These are phyloP conservation scores for Cordyceps javanica DNA, from an alignment of 2,329 filamentous ascomycete genomes.

Conservation along the genomic window DNA sequence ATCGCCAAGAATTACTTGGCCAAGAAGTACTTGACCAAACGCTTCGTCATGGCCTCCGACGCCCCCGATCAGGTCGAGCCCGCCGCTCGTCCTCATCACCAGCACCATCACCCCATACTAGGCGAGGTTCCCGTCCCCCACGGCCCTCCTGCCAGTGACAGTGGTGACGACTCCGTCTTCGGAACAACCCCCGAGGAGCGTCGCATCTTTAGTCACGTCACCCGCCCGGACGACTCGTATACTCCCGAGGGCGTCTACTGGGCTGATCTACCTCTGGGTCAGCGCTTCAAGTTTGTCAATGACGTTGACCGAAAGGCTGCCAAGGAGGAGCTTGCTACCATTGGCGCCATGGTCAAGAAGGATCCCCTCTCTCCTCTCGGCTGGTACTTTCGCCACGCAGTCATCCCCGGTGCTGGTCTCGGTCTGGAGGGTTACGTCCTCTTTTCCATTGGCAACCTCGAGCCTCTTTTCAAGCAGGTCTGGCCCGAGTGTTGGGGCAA, in stretches of 20 bases:
- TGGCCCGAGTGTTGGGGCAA: constrained; percentile 76
- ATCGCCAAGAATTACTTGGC: background rate
- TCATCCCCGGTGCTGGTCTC: constrained; percentile 86
- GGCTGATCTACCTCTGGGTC: constrained; percentile 70
- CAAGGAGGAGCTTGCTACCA: constrained; percentile 56
- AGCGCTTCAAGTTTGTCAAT: constrained; percentile 70
- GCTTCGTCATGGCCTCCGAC: background rate
- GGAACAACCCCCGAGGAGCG: constrained; percentile 44
- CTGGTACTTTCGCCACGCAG: constrained; percentile 85
- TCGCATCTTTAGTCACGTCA: constrained; percentile 67
- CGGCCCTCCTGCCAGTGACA: constrained; percentile 38
- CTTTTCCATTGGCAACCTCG: constrained; percentile 92
- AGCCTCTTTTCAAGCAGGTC: constrained; percentile 68
- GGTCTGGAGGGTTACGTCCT: constrained; percentile 93
- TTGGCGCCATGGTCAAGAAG: constrained; percentile 76
- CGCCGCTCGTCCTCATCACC: constrained; percentile 17
- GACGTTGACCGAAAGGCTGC: constrained; percentile 67
- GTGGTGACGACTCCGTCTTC: constrained; percentile 39
- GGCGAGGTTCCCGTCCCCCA: constrained; percentile 53
- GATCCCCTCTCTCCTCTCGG: constrained; percentile 78
- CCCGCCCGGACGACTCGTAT: constrained; percentile 85
- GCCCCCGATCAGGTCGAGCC: constrained; percentile 3
- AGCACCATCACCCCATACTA: constrained; percentile 34
- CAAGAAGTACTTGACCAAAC: background rate
- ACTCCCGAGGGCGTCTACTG: constrained; percentile 80